Percentiles rank a stretch among this genome's conserved stretches.
Conservation (phyloP, 345 rosid species). For the Gossypium thurberi region DNA sequence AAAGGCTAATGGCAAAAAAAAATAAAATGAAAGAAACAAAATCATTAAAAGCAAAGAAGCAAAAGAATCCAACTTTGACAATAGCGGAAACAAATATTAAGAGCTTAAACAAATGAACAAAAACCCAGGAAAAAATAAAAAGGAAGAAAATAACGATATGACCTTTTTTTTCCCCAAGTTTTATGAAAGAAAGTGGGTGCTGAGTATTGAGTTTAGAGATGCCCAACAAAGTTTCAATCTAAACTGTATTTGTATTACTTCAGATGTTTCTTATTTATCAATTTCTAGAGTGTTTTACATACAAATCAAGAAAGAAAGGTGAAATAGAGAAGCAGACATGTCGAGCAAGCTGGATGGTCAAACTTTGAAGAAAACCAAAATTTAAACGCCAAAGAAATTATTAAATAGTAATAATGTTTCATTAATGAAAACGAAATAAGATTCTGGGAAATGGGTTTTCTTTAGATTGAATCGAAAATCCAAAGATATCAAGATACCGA, state of each 20-base stretch:
- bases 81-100: background rate
- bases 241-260: background rate
- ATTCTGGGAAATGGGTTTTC: background rate
- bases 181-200: background rate
- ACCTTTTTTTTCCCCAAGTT: background rate
- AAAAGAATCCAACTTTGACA: background rate
- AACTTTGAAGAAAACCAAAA: background rate
- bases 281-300: background rate
- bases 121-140: background rate
- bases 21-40: constrained; percentile 23
- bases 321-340: constrained; percentile 2
- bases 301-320: background rate
- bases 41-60: constrained; percentile 18
- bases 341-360: background rate
- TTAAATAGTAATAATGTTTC: background rate
- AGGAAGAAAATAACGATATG: background rate
- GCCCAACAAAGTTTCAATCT: background rate
- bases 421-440: background rate
- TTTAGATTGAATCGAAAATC: background rate
- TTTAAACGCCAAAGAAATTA: too few species aligned
- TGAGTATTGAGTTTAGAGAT: background rate
- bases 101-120: background rate
- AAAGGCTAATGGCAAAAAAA: constrained; percentile 12
- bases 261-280: too few species aligned
- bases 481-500: too few species aligned